A percentile compares a stretch with the other conserved stretches of the same genome.
Evolutionary conservation across 352 stramenopile genomes (phyloP).

Genomic region (Blastocystis sp.): DNA sequence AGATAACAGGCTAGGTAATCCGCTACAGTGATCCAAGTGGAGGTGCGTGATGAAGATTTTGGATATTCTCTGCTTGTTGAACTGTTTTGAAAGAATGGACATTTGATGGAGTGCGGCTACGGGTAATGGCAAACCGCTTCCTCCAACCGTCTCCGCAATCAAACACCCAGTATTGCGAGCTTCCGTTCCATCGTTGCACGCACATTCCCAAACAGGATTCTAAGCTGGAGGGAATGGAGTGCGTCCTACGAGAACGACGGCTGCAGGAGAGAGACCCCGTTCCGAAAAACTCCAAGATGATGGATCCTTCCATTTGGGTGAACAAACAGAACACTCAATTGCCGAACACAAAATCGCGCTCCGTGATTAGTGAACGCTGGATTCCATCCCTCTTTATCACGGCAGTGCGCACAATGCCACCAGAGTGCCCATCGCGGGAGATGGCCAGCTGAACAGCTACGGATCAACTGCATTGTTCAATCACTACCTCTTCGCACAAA

Average conservation of each 20-base stretch:
- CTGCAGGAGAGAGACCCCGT: conserved; percentile 29
- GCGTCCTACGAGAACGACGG: neutral
- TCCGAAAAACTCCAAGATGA: conserved; percentile 32
- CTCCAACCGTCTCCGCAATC: conserved; percentile 36
- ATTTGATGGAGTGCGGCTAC: conserved; percentile 55
- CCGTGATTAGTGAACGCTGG: conserved; percentile 7
- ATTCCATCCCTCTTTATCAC: conserved; percentile 56
- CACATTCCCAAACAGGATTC: conserved; percentile 21
- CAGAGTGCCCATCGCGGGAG: conserved; percentile 66
- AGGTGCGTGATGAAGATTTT: conserved; percentile 80
- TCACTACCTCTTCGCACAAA: conserved; percentile 64
- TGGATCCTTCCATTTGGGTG: neutral
- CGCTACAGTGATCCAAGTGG: conserved; percentile 79
- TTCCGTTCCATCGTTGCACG: neutral
- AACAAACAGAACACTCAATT: conserved; percentile 51
- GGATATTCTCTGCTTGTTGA: conserved; percentile 69
- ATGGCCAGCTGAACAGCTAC: conserved; percentile 68
- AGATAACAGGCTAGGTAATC: conserved; percentile 74
- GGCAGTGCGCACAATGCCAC: conserved; percentile 53
- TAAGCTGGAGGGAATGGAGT: neutral
- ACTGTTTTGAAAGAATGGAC: neutral
- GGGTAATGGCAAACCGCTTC: neutral
- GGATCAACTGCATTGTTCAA: neutral
- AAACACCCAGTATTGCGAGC: conserved; percentile 53
- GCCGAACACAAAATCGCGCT: conserved; percentile 54